phyloP scores from a whole-genome alignment of 306 rosid species.

The Inga oerstediana region DNA sequence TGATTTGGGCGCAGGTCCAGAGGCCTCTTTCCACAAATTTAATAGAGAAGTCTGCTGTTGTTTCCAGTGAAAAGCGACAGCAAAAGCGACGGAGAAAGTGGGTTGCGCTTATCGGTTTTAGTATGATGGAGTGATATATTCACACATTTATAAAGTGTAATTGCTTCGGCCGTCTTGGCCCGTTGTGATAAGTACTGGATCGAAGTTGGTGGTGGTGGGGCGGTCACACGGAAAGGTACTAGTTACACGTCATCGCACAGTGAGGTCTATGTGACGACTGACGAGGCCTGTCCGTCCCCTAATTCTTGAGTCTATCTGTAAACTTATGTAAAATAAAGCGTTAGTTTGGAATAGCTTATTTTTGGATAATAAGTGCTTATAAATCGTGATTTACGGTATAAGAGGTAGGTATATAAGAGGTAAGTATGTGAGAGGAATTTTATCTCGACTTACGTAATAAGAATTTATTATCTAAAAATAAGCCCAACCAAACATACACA shows the following conservation, averaged over 20 bases:
- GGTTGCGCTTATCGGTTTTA: neutral
- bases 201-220: conserved; percentile 2
- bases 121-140: neutral
- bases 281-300: neutral
- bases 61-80: conserved; percentile 18
- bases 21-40: neutral
- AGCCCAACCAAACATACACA: too few relatives aligned
- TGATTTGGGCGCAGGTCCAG: neutral
- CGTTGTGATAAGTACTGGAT: neutral
- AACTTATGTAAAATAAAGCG: too few relatives aligned
- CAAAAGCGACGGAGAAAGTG: neutral
- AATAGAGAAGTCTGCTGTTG: neutral
- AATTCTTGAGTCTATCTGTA: too few relatives aligned
- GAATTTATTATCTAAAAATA: too few relatives aligned
- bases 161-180: neutral
- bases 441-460: too few relatives aligned
- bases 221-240: neutral
- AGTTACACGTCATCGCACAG: neutral
- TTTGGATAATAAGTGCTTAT: too few relatives aligned
- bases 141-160: neutral
- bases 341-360: too few relatives aligned
- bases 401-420: too few relatives aligned
- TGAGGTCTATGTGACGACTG: neutral
- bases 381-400: too few relatives aligned
- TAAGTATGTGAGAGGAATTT: too few relatives aligned